Base-by-base conservation (phyloP, 2,329 filamentous ascomycete species). In the Dactylellina sp. region DNA sequence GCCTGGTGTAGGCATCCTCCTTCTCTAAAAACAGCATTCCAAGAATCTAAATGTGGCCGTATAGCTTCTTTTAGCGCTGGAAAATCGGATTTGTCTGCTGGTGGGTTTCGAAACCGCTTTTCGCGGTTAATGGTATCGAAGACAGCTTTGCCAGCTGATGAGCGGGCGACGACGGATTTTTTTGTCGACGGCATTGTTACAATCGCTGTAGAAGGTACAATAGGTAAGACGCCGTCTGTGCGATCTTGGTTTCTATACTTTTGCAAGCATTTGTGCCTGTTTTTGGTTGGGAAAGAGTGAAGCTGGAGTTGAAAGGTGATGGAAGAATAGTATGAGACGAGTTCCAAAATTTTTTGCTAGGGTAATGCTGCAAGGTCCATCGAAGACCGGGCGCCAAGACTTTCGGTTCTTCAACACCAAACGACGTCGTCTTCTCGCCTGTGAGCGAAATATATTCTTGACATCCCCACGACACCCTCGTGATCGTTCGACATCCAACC, bases 11-110 rank as follows among this genome's bases (percentile, higher is more conserved):
- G 81, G 59, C 90, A 84, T 60, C 91, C 92, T 81, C 89, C 86
- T 68, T 86, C 84, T 32, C 89, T 87, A 80, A 97, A 96, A 52
- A 98, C 85, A 59, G 89, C 89, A 84, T 99, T 97, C 87, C 97
- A 99, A 5, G 95, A 95, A 79, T 97, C 89, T 78, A 98, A 90
- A 82, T 99, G 95, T 55, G 95, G 95, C 77, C 91, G 86, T 71
- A 98, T 89, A n/a, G 94, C 91, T 75, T 87, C 87, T 78, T 93
- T 90, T 52, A 99, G 87, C 20, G 91, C 87, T 12, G 95, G 95
- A 80, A 96, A 98, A 71, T 94, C 92, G 7, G 91, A 91, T 78
- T 88, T 90, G 80, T 98, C 93, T 79, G 87, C 90, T 0, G 95
- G 94, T 16, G 95, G 94, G 77, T 96, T 89, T 79, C 88, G 86